A percentile compares a stretch with the other conserved stretches of the same genome.
Conservation (phyloP, 352 stramenopile species). For the Pythium plurisporium region DNA sequence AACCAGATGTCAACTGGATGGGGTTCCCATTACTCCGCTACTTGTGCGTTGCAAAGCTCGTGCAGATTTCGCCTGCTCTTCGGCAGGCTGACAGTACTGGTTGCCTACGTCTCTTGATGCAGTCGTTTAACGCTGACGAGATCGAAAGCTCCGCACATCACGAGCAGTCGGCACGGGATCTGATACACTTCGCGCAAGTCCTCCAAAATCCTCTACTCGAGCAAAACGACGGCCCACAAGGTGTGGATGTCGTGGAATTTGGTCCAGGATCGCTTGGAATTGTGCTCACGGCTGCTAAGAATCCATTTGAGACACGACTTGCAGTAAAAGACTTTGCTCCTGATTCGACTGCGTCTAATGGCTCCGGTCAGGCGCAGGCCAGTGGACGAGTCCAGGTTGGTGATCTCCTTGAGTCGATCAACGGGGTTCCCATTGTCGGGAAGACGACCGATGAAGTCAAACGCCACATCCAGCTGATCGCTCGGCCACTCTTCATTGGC, state of each 20-base stretch:
- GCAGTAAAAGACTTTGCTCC: conserved; percentile 71
- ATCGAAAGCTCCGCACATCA: conserved; percentile 4
- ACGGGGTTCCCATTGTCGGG: conserved; percentile 63
- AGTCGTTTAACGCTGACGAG: conserved; percentile 33
- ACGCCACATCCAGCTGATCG: conserved; percentile 65
- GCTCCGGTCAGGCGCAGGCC: conserved; percentile 51
- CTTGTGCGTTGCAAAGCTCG: conserved; percentile 59
- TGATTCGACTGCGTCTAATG: conserved; percentile 28
- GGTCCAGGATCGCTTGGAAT: conserved; percentile 59
- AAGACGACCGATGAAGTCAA: conserved; percentile 80
- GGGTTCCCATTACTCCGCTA: conserved; percentile 68
- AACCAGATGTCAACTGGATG: conserved; percentile 32
- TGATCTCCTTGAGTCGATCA: conserved; percentile 77
- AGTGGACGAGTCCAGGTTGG: conserved; percentile 57
- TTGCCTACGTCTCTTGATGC: conserved; percentile 74
- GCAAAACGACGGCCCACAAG: conserved; percentile 20
- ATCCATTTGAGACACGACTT: conserved; percentile 47
- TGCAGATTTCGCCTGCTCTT: conserved; percentile 53
- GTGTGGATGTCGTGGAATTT: conserved; percentile 63
- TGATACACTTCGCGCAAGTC: conserved; percentile 49
- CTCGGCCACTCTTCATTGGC: conserved; percentile 60
- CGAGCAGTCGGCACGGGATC: conserved; percentile 19
- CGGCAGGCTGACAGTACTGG: conserved; percentile 56
- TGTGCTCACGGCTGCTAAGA: conserved; percentile 48
- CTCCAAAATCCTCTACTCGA: conserved; percentile 58